Percentiles rank a stretch among this genome's conserved stretches.
phyloP scores from a whole-genome alignment of 768 basidiomycete species.

The Mycena sanguinolenta region DNA sequence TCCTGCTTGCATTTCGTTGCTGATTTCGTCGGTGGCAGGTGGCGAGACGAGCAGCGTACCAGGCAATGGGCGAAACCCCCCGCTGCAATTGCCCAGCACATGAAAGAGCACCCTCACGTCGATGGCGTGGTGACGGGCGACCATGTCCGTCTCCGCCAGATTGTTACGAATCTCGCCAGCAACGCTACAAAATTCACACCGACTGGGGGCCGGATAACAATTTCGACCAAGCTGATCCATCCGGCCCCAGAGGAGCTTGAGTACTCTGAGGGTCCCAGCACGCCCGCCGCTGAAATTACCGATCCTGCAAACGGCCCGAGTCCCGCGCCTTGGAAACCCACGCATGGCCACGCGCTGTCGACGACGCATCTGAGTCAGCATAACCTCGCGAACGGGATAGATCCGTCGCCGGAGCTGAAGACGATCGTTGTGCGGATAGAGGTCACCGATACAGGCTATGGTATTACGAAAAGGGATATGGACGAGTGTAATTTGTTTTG shows the following conservation, averaged over 20 bases:
- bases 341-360: conserved; percentile 53
- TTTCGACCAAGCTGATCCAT: conserved; percentile 72
- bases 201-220: conserved; percentile 73
- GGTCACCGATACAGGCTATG: conserved; percentile 79
- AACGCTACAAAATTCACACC: conserved; percentile 89
- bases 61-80: conserved; percentile 68
- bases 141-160: conserved; percentile 84
- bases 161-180: conserved; percentile 87
- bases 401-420: conserved; percentile 59
- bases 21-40: conserved; percentile 52
- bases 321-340: conserved; percentile 4
- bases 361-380: conserved; percentile 61
- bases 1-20: background rate
- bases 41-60: conserved; percentile 70
- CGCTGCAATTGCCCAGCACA: conserved; percentile 55
- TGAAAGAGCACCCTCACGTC: conserved; percentile 61
- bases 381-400: conserved; percentile 56
- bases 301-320: background rate
- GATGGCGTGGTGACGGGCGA: conserved; percentile 86
- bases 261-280: conserved; percentile 17
- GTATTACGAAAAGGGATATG: conserved; percentile 70
- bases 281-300: conserved; percentile 17
- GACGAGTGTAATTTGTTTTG: conserved; percentile 79
- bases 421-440: conserved; percentile 88
- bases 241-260: conserved; percentile 31